Percentiles rank a stretch among this genome's conserved stretches.
Evolutionary conservation across 768 basidiomycete genomes (phyloP).

Genomic region (Boletus patriciae): DNA sequence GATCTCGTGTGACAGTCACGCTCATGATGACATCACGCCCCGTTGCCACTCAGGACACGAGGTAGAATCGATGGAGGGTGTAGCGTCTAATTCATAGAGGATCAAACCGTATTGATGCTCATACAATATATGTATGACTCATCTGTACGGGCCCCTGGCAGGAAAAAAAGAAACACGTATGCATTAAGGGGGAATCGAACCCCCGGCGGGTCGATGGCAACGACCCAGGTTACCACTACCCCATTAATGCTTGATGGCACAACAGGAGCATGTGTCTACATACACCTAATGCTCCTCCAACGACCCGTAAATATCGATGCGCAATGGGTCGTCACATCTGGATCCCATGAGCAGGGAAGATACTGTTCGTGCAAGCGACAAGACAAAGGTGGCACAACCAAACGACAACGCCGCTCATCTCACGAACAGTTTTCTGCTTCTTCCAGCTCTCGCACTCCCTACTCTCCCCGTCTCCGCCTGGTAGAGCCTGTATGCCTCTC

Average conservation of each 20-base stretch:
- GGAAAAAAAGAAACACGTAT: neutral
- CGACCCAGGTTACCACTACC: conserved; percentile 69
- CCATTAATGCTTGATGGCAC: conserved; percentile 37
- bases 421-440: conserved; percentile 73
- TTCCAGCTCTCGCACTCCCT: conserved; percentile 70
- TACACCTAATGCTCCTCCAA: neutral
- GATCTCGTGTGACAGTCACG: conserved; percentile 5
- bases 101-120: neutral
- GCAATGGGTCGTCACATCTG: neutral
- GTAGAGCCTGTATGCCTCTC: conserved; percentile 85
- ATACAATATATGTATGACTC: neutral
- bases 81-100: neutral
- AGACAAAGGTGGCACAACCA: neutral
- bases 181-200: conserved; percentile 64
- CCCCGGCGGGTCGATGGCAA: conserved; percentile 83
- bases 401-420: conserved; percentile 36
- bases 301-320: no score
- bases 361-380: neutral
- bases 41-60: no score
- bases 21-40: no score
- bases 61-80: no score
- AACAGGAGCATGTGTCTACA: rapidly evolving
- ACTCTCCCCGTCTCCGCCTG: conserved; percentile 79
- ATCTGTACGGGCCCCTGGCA: neutral
- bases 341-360: neutral